Conservation (phyloP, 208 protist species). For the Leishmania braziliensis region DNA sequence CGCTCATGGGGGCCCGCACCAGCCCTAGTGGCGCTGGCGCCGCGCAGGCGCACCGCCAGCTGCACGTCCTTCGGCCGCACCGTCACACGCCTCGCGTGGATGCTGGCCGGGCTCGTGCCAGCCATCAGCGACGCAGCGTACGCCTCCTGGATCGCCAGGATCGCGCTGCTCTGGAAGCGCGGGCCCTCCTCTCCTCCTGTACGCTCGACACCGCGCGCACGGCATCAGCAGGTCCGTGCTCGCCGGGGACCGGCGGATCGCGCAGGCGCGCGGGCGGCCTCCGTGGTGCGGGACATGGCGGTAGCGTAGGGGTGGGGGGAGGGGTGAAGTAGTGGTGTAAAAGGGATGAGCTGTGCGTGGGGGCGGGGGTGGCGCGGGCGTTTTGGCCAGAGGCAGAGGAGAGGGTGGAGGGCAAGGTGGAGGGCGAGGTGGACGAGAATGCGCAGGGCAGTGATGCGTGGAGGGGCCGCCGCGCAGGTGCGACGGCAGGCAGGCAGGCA, state of each 20-base stretch:
- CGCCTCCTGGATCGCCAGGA: conserved; percentile 87
- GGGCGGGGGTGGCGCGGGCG: not conserved
- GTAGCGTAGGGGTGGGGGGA: not conserved
- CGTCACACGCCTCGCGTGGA: conserved; percentile 88
- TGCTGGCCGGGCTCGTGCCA: conserved; percentile 88
- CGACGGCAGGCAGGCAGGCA: too few relatives aligned
- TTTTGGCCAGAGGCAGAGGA: not conserved
- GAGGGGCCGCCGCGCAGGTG: too few relatives aligned
- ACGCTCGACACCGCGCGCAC: conserved; percentile 47
- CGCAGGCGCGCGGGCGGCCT: conserved; percentile 89
- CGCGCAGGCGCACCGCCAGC: conserved; percentile 20
- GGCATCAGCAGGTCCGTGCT: conserved; percentile 73
- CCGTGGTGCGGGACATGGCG: conserved; percentile 97
- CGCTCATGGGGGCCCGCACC: too few relatives aligned
- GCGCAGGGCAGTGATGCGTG: too few relatives aligned
- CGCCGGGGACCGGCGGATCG: conserved; percentile 48
- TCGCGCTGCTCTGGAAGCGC: conserved; percentile 85
- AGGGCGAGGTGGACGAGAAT: too few relatives aligned
- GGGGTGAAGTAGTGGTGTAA: too few relatives aligned
- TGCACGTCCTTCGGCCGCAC: conserved; percentile 84
- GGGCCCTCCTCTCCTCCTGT: conserved; percentile 75
- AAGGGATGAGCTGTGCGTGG: not conserved
- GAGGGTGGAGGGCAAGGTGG: not conserved
- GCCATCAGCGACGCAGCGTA: conserved; percentile 90
- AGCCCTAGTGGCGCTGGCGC: conserved; percentile 1